Evolutionary conservation across 352 stramenopile genomes (phyloP).

Genomic region (Poterioochromonas sp.): DNA sequence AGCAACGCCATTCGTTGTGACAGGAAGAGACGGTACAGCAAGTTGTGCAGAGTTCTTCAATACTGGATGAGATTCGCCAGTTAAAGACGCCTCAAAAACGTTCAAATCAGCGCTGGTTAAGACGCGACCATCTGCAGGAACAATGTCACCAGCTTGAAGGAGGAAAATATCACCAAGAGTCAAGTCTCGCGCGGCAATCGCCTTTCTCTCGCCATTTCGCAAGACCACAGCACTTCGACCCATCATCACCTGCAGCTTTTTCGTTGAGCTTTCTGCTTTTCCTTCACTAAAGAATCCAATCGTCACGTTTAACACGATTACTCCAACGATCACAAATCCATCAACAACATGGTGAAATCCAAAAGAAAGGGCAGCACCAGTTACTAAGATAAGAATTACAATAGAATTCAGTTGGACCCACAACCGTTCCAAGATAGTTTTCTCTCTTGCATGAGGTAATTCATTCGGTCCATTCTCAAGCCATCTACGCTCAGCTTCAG

Average conservation of each 20-base stretch:
- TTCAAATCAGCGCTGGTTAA: background rate
- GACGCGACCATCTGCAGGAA: conserved; percentile 10
- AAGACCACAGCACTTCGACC: background rate
- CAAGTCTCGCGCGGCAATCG: background rate
- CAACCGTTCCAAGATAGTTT: background rate
- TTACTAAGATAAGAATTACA: background rate
- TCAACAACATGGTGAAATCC: background rate
- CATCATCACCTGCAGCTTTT: conserved; percentile 6
- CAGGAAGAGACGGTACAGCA: background rate
- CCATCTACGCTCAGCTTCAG: background rate
- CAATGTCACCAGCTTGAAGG: background rate
- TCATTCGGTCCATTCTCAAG: background rate
- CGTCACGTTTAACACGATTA: background rate
- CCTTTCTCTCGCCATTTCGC: background rate
- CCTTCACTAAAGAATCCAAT: background rate
- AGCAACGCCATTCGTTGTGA: background rate
- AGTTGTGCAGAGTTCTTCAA: background rate
- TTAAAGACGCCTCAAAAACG: background rate
- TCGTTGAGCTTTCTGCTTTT: background rate
- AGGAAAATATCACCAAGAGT: background rate
- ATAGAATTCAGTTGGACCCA: background rate
- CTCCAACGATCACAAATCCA: background rate
- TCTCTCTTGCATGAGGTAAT: background rate
- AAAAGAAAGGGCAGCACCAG: background rate
- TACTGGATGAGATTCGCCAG: conserved; percentile 1